These are phyloP conservation scores for Diaporthe sp. DNA, from an alignment of 2,329 filamentous ascomycete genomes.

Conservation along the genomic window DNA sequence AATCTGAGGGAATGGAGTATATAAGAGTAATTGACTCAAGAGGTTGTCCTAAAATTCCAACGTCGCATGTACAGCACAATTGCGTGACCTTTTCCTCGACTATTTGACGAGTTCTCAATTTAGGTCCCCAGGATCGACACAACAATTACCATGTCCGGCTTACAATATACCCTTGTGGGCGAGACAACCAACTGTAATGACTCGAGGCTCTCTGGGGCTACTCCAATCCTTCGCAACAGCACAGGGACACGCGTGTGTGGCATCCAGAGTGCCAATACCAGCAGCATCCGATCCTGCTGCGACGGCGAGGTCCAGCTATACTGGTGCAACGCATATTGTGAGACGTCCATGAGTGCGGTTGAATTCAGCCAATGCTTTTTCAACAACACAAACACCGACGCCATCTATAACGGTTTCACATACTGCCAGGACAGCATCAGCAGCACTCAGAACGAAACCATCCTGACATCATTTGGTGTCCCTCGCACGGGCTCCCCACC, in stretches of 20 bases:
- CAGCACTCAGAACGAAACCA: slow-evolving; percentile 11
- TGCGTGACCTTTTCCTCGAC: neutral
- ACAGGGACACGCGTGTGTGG: slow-evolving; percentile 1
- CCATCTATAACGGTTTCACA: neutral
- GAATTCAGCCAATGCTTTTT: neutral
- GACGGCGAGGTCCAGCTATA: slow-evolving; percentile 10
- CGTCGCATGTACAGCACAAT: neutral
- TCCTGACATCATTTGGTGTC: neutral
- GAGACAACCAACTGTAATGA: neutral
- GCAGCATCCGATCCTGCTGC: slow-evolving; percentile 20
- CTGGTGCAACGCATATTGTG: slow-evolving; percentile 6
- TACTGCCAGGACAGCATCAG: slow-evolving; percentile 3
- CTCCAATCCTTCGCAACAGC: slow-evolving; percentile 5
- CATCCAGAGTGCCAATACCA: slow-evolving; percentile 8
- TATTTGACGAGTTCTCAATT: neutral
- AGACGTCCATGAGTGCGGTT: neutral
- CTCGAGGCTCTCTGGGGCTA: neutral
- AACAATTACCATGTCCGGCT: neutral
- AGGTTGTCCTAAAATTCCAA: neutral
- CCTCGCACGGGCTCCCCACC: neutral
- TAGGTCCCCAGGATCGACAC: neutral
- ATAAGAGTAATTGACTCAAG: neutral
- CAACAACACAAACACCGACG: neutral
- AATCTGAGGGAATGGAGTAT: neutral
- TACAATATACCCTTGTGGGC: slow-evolving; percentile 11